Evolutionary conservation across 208 protist species (phyloP), one percentile per base, ranked within the genome.

Genomic region (Leptomonas seymouri): DNA sequence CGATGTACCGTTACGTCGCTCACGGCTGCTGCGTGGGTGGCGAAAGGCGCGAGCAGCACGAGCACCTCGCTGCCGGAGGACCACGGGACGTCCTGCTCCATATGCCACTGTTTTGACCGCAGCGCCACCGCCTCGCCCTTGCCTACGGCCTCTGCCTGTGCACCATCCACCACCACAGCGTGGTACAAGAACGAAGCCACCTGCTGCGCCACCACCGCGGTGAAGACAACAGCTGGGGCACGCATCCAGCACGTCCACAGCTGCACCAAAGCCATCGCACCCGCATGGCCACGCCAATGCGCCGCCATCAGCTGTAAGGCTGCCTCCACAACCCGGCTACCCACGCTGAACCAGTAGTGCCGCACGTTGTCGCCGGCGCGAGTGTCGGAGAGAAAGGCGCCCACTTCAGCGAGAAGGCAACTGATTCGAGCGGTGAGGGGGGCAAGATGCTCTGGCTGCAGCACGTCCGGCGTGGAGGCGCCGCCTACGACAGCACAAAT

Each of bases 241-340:
- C 49, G 63, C 63, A 76, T 65, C 71, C 71, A 76, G 41, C 63
- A 76, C 36, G 71, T 67, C 71, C 71, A 76, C 25, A 76, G 71
- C 71, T 76, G 71, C 62, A 66, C 62, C 56, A 71, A 49, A 3
- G 56, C 63, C 18, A 60, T 39, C 14, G 71, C 62, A 14, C 53
- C 62, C 25, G 41, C 48, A 5, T 23, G 36, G 34, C 71, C 63
- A 2, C 63, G 63, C 71, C 62, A 76, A 57, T 76, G 63, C 30
- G 48, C 63, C 30, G 62, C 62, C 71, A 70, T 70, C 16, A 76
- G 56, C 44, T 61, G 41, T 63, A 76, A 41, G 15, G 71, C 42
- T 0, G 71, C 39, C 14, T 28, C 25, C 20, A 76, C 71, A 0
- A 76, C 71, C 34, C 71, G 71, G 15, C 31, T 55, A 46, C 71